These are phyloP conservation scores for Aspergillus sp. DNA, from an alignment of 2,329 filamentous ascomycete species.

Conservation along the genomic window DNA sequence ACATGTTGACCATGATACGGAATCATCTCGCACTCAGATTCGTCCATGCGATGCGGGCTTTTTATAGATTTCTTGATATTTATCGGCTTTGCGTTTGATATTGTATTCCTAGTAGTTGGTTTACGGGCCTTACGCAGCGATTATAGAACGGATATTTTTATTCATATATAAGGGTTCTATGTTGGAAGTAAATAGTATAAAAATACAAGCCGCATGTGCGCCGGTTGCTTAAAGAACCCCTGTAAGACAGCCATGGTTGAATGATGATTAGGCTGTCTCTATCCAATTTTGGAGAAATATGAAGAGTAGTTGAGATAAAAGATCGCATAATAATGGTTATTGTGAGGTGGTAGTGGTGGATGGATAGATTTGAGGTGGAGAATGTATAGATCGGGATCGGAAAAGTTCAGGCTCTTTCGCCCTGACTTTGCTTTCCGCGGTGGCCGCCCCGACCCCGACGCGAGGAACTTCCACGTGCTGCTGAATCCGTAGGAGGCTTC, in stretches of 20 bases:
- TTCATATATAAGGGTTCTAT: neutral
- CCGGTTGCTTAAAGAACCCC: neutral
- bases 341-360: neutral
- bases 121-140: neutral
- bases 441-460: conserved; percentile 23
- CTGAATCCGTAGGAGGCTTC: conserved; percentile 14
- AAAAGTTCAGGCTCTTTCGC: neutral
- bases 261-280: neutral
- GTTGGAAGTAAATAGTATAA: neutral
- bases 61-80: conserved; percentile 6
- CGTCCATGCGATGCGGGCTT: neutral
- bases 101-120: neutral
- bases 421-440: conserved; percentile 21
- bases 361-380: neutral
- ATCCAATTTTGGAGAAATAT: neutral
- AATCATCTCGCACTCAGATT: neutral
- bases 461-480: conserved; percentile 8
- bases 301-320: neutral
- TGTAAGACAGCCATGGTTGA: neutral
- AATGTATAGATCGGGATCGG: neutral
- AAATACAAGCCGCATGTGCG: neutral
- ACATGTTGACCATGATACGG: conserved; percentile 4
- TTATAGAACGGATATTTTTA: neutral
- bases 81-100: neutral
- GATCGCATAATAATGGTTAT: neutral